These are phyloP conservation scores for Nicotiana benthamiana DNA, from an alignment of 257 asterid genomes.

Conservation along the genomic window DNA sequence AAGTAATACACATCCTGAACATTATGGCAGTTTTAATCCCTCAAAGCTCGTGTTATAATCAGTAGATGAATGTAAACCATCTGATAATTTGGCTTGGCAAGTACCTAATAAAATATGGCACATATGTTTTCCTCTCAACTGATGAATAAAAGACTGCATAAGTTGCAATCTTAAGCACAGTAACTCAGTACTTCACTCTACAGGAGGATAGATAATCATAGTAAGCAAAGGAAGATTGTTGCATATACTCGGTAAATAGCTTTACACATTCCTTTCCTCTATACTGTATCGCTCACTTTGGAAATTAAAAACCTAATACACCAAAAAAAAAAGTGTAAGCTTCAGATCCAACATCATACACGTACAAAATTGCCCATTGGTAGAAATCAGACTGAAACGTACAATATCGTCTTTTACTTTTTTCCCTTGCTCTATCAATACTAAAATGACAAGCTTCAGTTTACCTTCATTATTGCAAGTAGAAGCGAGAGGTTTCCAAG, in stretches of 20 bases:
- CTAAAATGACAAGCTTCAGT: background rate
- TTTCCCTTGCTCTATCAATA: background rate
- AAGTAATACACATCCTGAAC: background rate
- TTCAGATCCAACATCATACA: background rate
- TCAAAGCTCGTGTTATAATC: background rate
- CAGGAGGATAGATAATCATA: background rate
- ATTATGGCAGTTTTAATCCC: background rate
- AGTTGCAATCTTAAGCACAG: background rate
- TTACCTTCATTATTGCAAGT: slow-evolving; percentile 6
- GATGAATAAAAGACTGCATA: background rate
- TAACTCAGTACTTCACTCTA: background rate
- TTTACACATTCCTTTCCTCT: background rate
- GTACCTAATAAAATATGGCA: background rate
- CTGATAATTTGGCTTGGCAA: background rate
- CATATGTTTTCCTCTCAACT: background rate
- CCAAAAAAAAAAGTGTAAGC: background rate
- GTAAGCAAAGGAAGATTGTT: background rate
- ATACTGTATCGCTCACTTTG: background rate
- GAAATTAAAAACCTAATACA: background rate
- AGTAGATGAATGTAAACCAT: background rate
- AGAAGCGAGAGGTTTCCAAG: slow-evolving; percentile 22
- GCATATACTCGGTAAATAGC: background rate
- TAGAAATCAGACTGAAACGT: background rate
- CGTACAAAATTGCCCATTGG: background rate
- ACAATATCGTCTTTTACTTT: background rate